phyloP scores from a whole-genome alignment of 306 rosid genomes.

The Fragaria vesca region DNA sequence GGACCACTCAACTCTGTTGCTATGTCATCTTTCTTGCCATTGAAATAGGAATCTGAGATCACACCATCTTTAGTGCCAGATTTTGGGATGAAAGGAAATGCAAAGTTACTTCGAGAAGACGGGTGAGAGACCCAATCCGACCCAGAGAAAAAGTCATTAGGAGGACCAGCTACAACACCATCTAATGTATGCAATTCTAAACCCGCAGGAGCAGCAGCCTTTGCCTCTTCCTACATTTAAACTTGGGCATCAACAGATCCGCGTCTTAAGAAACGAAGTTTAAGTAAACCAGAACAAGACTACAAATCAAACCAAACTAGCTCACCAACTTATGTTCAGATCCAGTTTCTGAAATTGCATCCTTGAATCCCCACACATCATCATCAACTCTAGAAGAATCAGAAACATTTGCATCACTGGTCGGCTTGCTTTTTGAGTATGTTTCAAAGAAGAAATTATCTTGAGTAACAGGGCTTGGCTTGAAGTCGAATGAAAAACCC shows the following conservation, averaged over 20 bases:
- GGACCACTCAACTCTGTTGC: constrained; percentile 9
- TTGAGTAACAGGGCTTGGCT: constrained; percentile 31
- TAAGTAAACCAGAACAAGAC: constrained; percentile 1
- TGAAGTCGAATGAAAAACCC: constrained; percentile 54
- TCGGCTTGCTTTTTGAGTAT: constrained; percentile 28
- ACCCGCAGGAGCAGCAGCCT: constrained; percentile 33
- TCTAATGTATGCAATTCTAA: constrained; percentile 26
- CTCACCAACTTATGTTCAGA: constrained; percentile 51
- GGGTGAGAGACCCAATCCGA: constrained; percentile 36
- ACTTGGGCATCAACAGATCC: constrained; percentile 22
- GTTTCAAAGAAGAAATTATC: constrained; percentile 26
- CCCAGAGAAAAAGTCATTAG: constrained; percentile 34
- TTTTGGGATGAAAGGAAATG: constrained; percentile 42
- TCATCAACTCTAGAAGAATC: constrained; percentile 20
- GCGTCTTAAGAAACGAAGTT: constrained; percentile 14
- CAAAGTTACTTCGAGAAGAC: constrained; percentile 43
- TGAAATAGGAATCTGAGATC: constrained; percentile 32
- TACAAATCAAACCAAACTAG: constrained; percentile 23
- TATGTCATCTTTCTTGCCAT: constrained; percentile 23
- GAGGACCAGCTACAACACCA: constrained; percentile 27
- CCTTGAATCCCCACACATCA: constrained; percentile 43
- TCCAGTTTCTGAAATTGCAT: constrained; percentile 42
- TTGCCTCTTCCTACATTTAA: constrained; percentile 48
- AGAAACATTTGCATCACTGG: constrained; percentile 27
- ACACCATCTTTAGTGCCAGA: constrained; percentile 27